These are phyloP conservation scores for Boletales sp. DNA, from an alignment of 768 basidiomycete species.

Conservation along the genomic window DNA sequence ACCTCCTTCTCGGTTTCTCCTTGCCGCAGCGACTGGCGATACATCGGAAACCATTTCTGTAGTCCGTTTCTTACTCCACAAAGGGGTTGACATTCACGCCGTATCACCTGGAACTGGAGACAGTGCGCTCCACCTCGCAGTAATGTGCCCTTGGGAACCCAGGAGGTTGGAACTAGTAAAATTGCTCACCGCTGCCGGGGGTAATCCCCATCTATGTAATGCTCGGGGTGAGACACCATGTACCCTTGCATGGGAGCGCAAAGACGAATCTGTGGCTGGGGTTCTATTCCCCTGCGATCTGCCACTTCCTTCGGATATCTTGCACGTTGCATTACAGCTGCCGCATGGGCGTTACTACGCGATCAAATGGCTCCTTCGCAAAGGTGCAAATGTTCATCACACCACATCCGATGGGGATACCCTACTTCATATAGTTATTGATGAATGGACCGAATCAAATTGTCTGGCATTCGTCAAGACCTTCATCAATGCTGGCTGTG, in stretches of 20 bases:
- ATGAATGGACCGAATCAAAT: neutral
- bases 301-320: no score
- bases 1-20: neutral
- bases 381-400: neutral
- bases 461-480: neutral
- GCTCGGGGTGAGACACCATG: neutral
- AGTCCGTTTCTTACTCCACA: slow-evolving; percentile 3
- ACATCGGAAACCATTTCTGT: neutral
- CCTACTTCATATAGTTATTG: neutral
- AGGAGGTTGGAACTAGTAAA: neutral
- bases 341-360: neutral
- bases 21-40: neutral
- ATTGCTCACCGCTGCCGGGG: slow-evolving; percentile 3
- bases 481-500: neutral
- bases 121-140: neutral
- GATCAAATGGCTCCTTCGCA: neutral
- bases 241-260: neutral
- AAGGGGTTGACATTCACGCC: neutral
- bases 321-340: no score
- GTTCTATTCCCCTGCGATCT: neutral
- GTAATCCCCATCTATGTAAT: neutral
- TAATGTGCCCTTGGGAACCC: neutral
- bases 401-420: neutral
- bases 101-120: neutral
- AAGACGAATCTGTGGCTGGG: neutral